These are phyloP conservation scores for Lasiosphaeria hispida DNA, from an alignment of 495 filamentous ascomycete species.

Conservation along the genomic window DNA sequence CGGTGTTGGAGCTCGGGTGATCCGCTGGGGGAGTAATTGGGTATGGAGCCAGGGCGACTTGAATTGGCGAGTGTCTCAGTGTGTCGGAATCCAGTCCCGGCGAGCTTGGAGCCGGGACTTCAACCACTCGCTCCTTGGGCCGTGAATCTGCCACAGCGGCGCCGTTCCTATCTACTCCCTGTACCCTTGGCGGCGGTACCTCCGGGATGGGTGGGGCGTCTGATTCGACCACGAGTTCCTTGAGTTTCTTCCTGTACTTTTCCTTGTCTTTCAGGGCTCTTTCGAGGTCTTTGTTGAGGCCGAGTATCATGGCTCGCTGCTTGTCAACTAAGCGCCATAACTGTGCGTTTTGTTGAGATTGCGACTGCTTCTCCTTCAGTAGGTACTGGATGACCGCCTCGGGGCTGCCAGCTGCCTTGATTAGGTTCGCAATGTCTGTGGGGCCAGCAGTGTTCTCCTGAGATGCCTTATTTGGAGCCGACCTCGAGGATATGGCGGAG, in stretches of 20 bases:
- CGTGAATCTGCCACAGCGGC: constrained; percentile 10
- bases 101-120: constrained; percentile 34
- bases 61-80: constrained; percentile 49
- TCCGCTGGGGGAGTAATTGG: constrained; percentile 55
- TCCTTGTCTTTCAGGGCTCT: constrained; percentile 92
- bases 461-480: constrained; percentile 60
- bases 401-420: constrained; percentile 80
- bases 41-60: constrained; percentile 54
- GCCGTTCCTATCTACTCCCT: constrained; percentile 10
- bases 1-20: constrained; percentile 24
- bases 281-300: constrained; percentile 92
- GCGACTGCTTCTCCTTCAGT: constrained; percentile 85
- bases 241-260: constrained; percentile 84
- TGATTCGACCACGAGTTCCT: constrained; percentile 57
- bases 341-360: constrained; percentile 84
- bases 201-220: constrained; percentile 25
- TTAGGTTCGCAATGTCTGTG: constrained; percentile 68
- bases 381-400: constrained; percentile 87
- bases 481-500: constrained; percentile 74
- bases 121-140: constrained; percentile 33
- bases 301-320: constrained; percentile 88
- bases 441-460: constrained; percentile 53
- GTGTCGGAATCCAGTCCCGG: constrained; percentile 44
- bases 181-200: constrained; percentile 8
- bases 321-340: constrained; percentile 96